A percentile compares a stretch with the other conserved stretches of the same genome.
Evolutionary conservation across 1,284 basidiomycete species (phyloP).

Genomic region (Cutaneotrichosporon sp.): DNA sequence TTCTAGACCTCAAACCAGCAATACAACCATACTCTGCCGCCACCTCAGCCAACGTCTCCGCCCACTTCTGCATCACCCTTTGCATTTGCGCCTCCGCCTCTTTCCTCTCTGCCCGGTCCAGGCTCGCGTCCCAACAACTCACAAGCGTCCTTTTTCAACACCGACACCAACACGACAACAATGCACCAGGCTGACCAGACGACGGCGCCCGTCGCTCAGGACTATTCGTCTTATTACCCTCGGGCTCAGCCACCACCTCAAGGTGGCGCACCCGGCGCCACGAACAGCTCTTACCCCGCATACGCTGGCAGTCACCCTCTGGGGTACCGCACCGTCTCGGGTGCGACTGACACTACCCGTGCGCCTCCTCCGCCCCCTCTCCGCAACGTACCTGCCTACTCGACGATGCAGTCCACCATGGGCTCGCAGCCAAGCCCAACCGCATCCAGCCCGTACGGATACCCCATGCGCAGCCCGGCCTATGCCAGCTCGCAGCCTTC

Average conservation of each 20-base stretch:
- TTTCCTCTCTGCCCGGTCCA: conserved; percentile 22
- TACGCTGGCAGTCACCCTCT: conserved; percentile 31
- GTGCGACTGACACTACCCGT: conserved; percentile 23
- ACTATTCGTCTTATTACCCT: conserved; percentile 20
- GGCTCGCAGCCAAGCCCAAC: conserved; percentile 8
- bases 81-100: conserved; percentile 41
- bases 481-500: conserved; percentile 14
- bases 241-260: conserved; percentile 3
- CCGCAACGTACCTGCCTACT: conserved; percentile 18
- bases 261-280: conserved; percentile 7
- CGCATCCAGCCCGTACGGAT: conserved; percentile 18
- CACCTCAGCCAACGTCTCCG: conserved; percentile 18
- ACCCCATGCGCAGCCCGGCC: conserved; percentile 9
- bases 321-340: conserved; percentile 36
- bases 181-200: conserved; percentile 33
- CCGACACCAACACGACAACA: conserved; percentile 8
- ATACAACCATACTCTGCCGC: not conserved
- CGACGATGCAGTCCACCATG: not conserved
- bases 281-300: conserved; percentile 17
- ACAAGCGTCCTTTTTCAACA: not conserved
- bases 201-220: conserved; percentile 11
- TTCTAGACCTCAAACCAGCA: no score
- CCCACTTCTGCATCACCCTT: conserved; percentile 38
- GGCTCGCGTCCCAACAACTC: conserved; percentile 19
- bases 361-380: conserved; percentile 23